A percentile compares a stretch with the other conserved stretches of the same genome.
phyloP scores from a whole-genome alignment of 2,329 filamentous ascomycete genomes.

The Pseudogymnoascus sp. region DNA sequence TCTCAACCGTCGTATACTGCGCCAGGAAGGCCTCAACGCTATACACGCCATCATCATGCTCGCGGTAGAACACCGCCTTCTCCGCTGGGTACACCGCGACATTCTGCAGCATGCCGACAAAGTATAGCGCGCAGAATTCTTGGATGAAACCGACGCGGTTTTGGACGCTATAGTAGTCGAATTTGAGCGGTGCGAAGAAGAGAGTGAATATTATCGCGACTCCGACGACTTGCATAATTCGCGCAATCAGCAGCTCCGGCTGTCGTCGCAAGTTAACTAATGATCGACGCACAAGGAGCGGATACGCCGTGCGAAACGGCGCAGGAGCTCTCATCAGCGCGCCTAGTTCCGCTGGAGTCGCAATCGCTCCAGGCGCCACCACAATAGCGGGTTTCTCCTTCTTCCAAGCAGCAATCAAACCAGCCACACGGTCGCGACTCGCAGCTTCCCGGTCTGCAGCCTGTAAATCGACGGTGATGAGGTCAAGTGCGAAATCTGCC shows the following conservation, averaged over 20 bases:
- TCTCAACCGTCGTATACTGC: slow-evolving; percentile 61
- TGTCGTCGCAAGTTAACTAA: slow-evolving; percentile 62
- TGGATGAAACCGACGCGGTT: slow-evolving; percentile 68
- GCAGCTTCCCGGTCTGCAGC: slow-evolving; percentile 53
- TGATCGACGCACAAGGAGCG: slow-evolving; percentile 59
- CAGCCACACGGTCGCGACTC: slow-evolving; percentile 54
- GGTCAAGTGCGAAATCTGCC: slow-evolving; percentile 68
- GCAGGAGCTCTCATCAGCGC: slow-evolving; percentile 57
- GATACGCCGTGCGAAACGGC: slow-evolving; percentile 54
- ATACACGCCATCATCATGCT: slow-evolving; percentile 68
- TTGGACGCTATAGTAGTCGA: slow-evolving; percentile 63
- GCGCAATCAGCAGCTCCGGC: slow-evolving; percentile 54
- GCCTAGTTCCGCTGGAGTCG: slow-evolving; percentile 65
- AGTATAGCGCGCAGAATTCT: slow-evolving; percentile 63
- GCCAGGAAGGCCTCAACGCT: slow-evolving; percentile 62
- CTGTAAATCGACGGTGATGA: slow-evolving; percentile 70
- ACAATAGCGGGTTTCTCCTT: slow-evolving; percentile 19
- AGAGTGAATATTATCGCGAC: slow-evolving; percentile 55
- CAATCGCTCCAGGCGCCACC: slow-evolving; percentile 26
- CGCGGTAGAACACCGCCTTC: slow-evolving; percentile 68
- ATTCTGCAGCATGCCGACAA: slow-evolving; percentile 73
- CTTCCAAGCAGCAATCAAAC: slow-evolving; percentile 53
- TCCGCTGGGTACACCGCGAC: slow-evolving; percentile 66
- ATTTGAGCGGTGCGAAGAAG: slow-evolving; percentile 64
- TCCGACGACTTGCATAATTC: slow-evolving; percentile 59